Evolutionary conservation across 192 early-diverging fungal genomes (phyloP), one percentile per base, ranked within the genome.

Genomic region (Diversispora eburnea): DNA sequence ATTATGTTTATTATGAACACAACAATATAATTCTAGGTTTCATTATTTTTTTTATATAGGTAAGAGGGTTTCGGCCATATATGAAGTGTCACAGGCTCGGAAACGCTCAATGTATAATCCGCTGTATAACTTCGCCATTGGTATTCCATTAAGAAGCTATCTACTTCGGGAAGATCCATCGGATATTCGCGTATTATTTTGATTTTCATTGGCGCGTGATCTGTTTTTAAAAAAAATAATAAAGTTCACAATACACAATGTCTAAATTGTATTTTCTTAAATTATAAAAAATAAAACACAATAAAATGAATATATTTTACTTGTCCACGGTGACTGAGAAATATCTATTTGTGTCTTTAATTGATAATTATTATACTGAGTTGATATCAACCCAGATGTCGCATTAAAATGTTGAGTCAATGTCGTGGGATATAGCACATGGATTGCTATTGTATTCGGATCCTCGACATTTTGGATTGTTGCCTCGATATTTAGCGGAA

Each of bases 281-380:
- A n/a, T n/a, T 2, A 8, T 54, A 12, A 68, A 20, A 56, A 70
- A 17, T 4, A 7, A 45, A 4, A 22, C 46, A 59, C 12, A 17
- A 20, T 20, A 42, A 10, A 8, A 67, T 70, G 55, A 33, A 33
- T 33, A 33, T 33, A 33, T 33, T 42, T 39, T 52, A 73, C 60
- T 60, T n/a, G 72, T 64, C 72, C 72, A 73, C 8, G 72, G 19
- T 8, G 60, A 49, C 52, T 63, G 72, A 54, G 72, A 73, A 43
- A 73, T 73, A 12, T 73, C 72, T 3, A 73, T 63, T 25, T 49
- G 61, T 25, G 72, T 73, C 63, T 46, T 58, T 15, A 73, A 41
- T 17, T 64, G 72, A 54, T 42, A 54, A 25, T 73, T 42, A 73
- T 56, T n/a, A 6, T 47, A 17, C 20, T 47, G 42, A 5, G 19